Percentiles rank a stretch among this genome's conserved stretches.
Conservation (phyloP, 2,329 filamentous ascomycete species). For the Venturiaceae sp. region DNA sequence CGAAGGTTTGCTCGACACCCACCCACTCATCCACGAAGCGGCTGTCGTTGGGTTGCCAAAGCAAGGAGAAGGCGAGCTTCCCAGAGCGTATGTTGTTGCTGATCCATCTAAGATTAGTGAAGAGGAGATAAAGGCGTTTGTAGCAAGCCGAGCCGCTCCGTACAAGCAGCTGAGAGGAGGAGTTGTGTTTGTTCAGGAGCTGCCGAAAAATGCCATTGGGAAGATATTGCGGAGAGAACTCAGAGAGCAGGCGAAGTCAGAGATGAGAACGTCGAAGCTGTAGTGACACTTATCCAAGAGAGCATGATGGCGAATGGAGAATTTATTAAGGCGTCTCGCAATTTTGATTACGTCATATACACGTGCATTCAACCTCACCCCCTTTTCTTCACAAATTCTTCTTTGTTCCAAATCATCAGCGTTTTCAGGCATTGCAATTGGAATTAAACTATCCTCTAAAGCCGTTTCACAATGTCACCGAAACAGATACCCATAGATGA, state of each 20-base stretch:
- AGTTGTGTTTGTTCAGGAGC: conserved; percentile 18
- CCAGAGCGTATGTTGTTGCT: conserved; percentile 32
- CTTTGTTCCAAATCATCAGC: too few relatives aligned
- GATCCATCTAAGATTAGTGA: conserved; percentile 13
- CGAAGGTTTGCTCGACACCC: conserved; percentile 32
- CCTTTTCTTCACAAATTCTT: too few relatives aligned
- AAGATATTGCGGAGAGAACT: conserved; percentile 23
- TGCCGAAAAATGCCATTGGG: conserved; percentile 22
- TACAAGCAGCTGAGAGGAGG: conserved; percentile 27
- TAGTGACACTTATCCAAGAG: too few relatives aligned
- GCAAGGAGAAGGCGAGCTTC: conserved; percentile 20
- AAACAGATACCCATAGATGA: too few relatives aligned
- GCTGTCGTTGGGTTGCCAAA: conserved; percentile 32
- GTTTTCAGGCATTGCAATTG: too few relatives aligned
- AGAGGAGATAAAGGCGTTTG: conserved; percentile 18
- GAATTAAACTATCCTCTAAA: too few relatives aligned
- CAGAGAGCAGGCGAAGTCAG: conserved; percentile 17
- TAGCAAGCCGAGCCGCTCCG: conserved; percentile 20
- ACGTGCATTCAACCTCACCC: too few relatives aligned
- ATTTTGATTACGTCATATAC: too few relatives aligned
- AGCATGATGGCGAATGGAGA: too few relatives aligned
- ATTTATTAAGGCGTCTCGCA: too few relatives aligned
- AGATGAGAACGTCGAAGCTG: conserved; percentile 12
- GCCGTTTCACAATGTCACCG: too few relatives aligned
- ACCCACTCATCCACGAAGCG: conserved; percentile 31